phyloP scores from a whole-genome alignment of 2,329 filamentous ascomycete genomes.

The Aspergillus ruber region DNA sequence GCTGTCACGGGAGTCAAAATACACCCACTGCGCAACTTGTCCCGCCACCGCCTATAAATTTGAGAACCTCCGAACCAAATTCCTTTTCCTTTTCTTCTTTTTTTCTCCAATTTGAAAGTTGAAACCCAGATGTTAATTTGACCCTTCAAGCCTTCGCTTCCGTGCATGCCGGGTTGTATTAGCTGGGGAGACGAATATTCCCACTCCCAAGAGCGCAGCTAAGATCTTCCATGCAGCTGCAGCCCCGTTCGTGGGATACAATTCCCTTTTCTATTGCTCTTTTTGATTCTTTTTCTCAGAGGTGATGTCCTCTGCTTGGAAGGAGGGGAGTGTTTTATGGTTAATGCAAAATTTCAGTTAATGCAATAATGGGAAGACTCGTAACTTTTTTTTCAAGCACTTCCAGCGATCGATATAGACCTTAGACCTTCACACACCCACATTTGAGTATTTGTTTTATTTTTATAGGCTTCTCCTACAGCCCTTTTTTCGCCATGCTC shows the following conservation, averaged over 20 bases:
- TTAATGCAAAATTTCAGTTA: conserved; percentile 13
- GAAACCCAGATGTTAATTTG: conserved; percentile 54
- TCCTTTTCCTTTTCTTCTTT: conserved; percentile 16
- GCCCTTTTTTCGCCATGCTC: conserved; percentile 8
- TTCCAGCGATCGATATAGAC: neutral
- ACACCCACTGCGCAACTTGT: conserved; percentile 18
- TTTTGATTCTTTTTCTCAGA: neutral
- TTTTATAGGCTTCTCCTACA: conserved; percentile 7
- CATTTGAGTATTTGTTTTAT: conserved; percentile 8
- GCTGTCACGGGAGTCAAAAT: conserved; percentile 15
- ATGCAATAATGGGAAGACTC: conserved; percentile 16
- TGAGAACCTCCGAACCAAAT: conserved; percentile 10
- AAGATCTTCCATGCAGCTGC: conserved; percentile 41
- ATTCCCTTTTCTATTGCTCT: conserved; percentile 11
- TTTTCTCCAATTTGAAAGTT: conserved; percentile 50
- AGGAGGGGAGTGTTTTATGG: conserved; percentile 3
- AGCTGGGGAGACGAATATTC: conserved; percentile 45
- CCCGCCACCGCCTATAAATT: conserved; percentile 9
- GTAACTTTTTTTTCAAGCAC: neutral
- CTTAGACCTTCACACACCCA: neutral
- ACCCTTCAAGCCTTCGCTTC: conserved; percentile 43
- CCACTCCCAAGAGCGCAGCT: conserved; percentile 46
- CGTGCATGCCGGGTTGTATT: conserved; percentile 55
- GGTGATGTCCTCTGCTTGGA: neutral
- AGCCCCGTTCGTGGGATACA: conserved; percentile 46